Evolutionary conservation across 208 protist genomes (phyloP), one percentile per base, ranked within the genome.

Genomic region (Leishmania mexicana): DNA sequence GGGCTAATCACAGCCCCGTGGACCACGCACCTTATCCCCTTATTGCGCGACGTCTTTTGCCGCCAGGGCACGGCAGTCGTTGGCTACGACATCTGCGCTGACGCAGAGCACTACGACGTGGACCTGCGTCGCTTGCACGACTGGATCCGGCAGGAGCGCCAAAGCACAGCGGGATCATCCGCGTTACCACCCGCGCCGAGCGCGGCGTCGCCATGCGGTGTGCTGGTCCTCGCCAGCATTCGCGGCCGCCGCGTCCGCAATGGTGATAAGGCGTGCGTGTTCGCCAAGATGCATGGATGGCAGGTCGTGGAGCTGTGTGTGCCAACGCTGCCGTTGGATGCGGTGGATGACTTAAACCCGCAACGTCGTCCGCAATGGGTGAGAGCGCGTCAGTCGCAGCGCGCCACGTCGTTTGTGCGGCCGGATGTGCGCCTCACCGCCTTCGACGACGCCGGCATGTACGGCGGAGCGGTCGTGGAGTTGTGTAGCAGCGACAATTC

Each of bases 391-490:
- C 76, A 58, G 28, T 60, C 40, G 11, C 73, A 42, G 11, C 38
- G 72, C 28, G 28, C 54, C 28, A 64, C 47, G 3, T 15, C 24
- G 4, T 68, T 45, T 17, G 76, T 80, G 76, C 76, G 76, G 53
- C 73, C 83, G 13, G 83, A 86, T 64, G 2, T 86, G 62, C 67
- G 73, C 67, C 76, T 86, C 54, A 86, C 83, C 57, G 71, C 79
- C 45, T 86, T 83, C 31, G 83, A 86, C 58, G 83, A 86, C 49
- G 78, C 58, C n/a, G 83, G 83, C 38, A 86, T 86, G 83, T 78
- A 86, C 75, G 83, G 83, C 19, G 83, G 83, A 4, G 78, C 78
- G 7, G 83, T 83, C 47, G 83, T 86, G 73, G 78, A 86, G 13
- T 47, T 86, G 40, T 86, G 83, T 64, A 77, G 60, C 40, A 28